These are phyloP conservation scores for Puccinellia tenuiflora DNA, from an alignment of 176 grass and related monocot genomes.

Conservation along the genomic window DNA sequence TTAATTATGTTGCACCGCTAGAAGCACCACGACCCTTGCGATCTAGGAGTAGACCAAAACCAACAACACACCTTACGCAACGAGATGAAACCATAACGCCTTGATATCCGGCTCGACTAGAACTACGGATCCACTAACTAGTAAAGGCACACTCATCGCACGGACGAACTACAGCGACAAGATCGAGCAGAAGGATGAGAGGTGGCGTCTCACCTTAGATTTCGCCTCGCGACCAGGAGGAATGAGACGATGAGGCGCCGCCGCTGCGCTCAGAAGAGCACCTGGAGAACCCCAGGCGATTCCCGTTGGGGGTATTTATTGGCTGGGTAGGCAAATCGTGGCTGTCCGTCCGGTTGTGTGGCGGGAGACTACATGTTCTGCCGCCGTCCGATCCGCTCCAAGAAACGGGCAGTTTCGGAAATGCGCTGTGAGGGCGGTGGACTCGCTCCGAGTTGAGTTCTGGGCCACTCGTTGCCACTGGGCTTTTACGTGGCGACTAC, in stretches of 20 bases:
- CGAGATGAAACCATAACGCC: background rate
- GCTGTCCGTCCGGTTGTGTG: background rate
- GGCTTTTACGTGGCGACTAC: too few relatives aligned
- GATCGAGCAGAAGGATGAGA: background rate
- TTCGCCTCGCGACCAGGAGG: background rate
- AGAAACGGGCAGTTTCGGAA: background rate
- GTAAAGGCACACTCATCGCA: too few relatives aligned
- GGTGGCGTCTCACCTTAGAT: background rate
- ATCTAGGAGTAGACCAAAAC: background rate
- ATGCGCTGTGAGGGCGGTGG: background rate
- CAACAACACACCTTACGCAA: background rate
- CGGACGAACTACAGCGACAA: background rate
- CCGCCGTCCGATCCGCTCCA: background rate
- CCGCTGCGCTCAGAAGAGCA: background rate
- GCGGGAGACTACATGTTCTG: background rate
- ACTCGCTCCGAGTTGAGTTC: background rate
- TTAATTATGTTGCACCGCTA: background rate
- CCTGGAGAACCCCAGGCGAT: background rate
- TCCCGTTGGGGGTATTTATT: background rate
- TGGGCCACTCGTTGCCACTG: background rate
- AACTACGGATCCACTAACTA: background rate
- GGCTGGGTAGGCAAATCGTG: background rate
- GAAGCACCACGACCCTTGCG: background rate
- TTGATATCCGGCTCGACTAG: background rate
- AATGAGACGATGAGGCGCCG: background rate